Evolutionary conservation across 2,329 filamentous ascomycete genomes (phyloP).

Genomic region (Diaporthe sp.): DNA sequence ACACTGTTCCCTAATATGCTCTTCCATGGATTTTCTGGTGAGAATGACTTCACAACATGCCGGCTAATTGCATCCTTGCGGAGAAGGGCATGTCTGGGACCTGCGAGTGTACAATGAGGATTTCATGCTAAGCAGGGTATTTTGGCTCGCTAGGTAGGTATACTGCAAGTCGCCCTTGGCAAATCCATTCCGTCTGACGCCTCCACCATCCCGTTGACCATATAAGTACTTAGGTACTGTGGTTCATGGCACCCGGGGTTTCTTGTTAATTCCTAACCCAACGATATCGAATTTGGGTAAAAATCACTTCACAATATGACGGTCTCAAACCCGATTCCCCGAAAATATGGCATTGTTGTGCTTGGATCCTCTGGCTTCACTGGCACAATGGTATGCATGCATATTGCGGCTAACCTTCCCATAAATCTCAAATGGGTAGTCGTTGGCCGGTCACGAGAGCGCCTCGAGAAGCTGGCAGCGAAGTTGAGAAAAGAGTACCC

Average conservation of each 20-base stretch:
- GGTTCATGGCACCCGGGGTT: neutral
- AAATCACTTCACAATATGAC: conserved; percentile 1
- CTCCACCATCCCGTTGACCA: neutral
- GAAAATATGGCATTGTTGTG: conserved; percentile 19
- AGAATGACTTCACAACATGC: too few relatives aligned
- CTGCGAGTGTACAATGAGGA: too few relatives aligned
- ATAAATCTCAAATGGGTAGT: conserved; percentile 14
- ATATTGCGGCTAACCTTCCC: conserved; percentile 20
- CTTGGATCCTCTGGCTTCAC: conserved; percentile 14
- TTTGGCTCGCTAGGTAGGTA: neutral
- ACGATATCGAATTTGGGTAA: neutral
- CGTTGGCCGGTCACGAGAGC: conserved; percentile 8
- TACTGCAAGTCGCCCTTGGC: neutral
- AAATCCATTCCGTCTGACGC: neutral
- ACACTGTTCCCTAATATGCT: too few relatives aligned
- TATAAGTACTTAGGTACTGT: neutral
- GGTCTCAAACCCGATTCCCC: neutral
- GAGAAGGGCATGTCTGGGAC: too few relatives aligned
- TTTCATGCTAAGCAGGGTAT: too few relatives aligned
- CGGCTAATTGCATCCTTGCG: too few relatives aligned
- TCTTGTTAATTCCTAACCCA: neutral
- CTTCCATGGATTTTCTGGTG: too few relatives aligned
- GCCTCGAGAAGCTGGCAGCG: conserved; percentile 18
- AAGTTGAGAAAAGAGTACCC: conserved; percentile 20
- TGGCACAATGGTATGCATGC: conserved; percentile 25